These are phyloP conservation scores for Euphrasia arctica DNA, from an alignment of 305 asterid genomes.

Conservation along the genomic window DNA sequence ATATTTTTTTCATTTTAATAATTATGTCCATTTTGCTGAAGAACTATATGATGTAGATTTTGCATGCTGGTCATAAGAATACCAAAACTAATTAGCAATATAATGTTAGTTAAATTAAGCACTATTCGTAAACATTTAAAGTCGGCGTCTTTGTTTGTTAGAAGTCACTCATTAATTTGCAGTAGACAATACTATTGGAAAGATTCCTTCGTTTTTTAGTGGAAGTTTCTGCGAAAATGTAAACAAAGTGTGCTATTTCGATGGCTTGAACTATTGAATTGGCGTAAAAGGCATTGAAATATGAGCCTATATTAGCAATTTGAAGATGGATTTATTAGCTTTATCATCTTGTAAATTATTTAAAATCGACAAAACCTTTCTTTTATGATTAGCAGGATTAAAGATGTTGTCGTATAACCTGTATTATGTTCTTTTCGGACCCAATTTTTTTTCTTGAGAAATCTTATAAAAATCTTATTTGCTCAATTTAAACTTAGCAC, in stretches of 20 bases:
- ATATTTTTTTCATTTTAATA: background rate
- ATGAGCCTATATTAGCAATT: no score
- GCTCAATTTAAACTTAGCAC: background rate
- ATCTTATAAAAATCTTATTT: background rate
- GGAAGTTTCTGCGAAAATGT: no score
- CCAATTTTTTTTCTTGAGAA: background rate
- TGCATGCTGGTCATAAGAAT: background rate
- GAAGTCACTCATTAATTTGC: background rate
- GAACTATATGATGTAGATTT: background rate
- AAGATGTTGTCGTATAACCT: background rate
- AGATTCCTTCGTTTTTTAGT: no score
- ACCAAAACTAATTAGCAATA: conserved; percentile 8
- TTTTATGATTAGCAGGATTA: background rate
- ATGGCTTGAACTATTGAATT: no score
- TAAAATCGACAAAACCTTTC: background rate
- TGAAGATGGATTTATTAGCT: background rate
- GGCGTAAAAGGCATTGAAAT: no score
- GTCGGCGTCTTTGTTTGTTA: no score
- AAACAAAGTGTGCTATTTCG: no score
- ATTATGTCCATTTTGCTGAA: background rate
- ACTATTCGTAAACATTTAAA: background rate
- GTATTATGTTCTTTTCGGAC: background rate
- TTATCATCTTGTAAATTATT: background rate
- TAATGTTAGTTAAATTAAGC: background rate
- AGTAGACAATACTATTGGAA: no score